phyloP scores from a whole-genome alignment of 345 rosid species.

The Anacardium occidentale region DNA sequence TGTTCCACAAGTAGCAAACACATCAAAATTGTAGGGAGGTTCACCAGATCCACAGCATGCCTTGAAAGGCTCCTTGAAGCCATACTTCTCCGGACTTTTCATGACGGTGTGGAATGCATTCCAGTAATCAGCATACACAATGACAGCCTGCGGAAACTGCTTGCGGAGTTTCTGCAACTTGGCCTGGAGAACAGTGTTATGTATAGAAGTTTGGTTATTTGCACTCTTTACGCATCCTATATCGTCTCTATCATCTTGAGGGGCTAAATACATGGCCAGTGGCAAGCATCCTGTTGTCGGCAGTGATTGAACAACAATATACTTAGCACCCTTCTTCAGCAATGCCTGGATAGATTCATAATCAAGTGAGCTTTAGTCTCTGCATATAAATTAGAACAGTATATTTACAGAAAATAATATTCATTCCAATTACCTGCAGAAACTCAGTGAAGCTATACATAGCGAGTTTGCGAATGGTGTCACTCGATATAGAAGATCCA shows the following conservation, averaged over 20 bases:
- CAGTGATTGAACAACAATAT: slow-evolving; percentile 74
- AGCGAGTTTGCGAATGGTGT: slow-evolving; percentile 53
- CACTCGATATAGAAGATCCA: slow-evolving; percentile 52
- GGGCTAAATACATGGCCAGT: slow-evolving; percentile 54
- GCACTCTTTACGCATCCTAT: slow-evolving; percentile 74
- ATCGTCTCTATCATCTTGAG: slow-evolving; percentile 59
- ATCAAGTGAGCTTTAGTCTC: neutral
- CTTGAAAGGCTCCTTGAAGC: slow-evolving; percentile 68
- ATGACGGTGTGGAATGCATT: slow-evolving; percentile 61
- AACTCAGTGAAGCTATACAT: slow-evolving; percentile 40
- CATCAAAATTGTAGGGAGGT: slow-evolving; percentile 61
- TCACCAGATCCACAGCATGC: slow-evolving; percentile 81
- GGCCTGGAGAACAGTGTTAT: slow-evolving; percentile 51
- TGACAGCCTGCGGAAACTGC: slow-evolving; percentile 54
- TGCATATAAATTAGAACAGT: neutral
- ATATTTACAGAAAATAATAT: neutral
- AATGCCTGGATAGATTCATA: slow-evolving; percentile 45
- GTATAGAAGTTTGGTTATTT: slow-evolving; percentile 52
- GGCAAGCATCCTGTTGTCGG: slow-evolving; percentile 82
- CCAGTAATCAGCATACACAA: slow-evolving; percentile 77
- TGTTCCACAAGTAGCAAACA: slow-evolving; percentile 57
- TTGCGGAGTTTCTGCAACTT: slow-evolving; percentile 48
- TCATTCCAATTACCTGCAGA: slow-evolving; percentile 48
- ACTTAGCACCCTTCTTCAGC: slow-evolving; percentile 67
- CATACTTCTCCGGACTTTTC: slow-evolving; percentile 46